Evolutionary conservation across 257 asterid genomes (phyloP), one percentile per base, ranked within the genome.

Genomic region (Oldenlandia corymbosa): DNA sequence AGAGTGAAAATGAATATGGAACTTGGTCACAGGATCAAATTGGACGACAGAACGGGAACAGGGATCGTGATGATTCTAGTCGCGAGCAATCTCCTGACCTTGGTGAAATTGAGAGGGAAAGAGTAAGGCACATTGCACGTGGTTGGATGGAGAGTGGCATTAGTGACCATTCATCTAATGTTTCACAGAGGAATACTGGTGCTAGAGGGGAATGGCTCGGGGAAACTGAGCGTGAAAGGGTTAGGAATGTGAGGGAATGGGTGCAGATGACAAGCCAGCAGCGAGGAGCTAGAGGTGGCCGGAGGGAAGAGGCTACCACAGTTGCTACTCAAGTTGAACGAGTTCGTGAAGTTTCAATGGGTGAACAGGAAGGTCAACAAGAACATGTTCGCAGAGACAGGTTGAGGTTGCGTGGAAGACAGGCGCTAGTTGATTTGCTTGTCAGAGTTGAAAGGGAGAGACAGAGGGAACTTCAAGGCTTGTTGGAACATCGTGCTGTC

Each of bases 101-200:
- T 52, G 91, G 95, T 52, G 97, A 90, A 20, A 88, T 83, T 65
- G 97, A 90, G 74, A 77, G 97, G 82, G 97, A 90, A 68, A 79
- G 99, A 66, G 99, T 92, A 63, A 82, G 97, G 80, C 96, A 85
- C 54, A 89, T 92, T 80, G 99, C 80, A 65, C 95, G 93, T 71
- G 97, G 97, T 62, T 89, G 97, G 98, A 83, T 89, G 95, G 98
- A 87, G 81, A 92, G 81, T 79, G 97, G 95, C 66, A 77, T 87
- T 42, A 66, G 79, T 61, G 96, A 82, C 37, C 76, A 69, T 67
- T 70, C 95, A 32, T 73, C 96, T 70, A 83, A 73, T 76, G 84
- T 77, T 66, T 60, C 79, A 70, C 93, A 79, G 76, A 73, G 92
- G 75, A 84, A 74, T 70, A 76, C 82, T 53, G 78, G 85, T 66